Conservation (phyloP, 495 filamentous ascomycete species). For the Penicillium bialowiezense region DNA sequence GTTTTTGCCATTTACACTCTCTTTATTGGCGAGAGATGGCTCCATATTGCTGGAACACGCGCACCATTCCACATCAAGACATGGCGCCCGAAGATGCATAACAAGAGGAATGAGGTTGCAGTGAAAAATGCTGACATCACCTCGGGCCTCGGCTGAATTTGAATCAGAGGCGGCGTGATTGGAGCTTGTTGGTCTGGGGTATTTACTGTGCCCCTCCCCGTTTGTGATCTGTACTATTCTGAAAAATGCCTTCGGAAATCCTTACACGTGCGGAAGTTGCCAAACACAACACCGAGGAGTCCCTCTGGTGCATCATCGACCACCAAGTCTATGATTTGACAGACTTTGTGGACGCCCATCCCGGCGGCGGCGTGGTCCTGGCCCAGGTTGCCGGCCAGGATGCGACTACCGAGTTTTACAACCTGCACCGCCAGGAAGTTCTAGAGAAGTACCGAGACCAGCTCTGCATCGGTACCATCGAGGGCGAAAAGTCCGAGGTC, state of each 20-base stretch:
- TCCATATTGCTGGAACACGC: no score
- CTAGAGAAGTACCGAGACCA: constrained; percentile 66
- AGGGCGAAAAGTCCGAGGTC: constrained; percentile 72
- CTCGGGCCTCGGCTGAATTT: constrained; percentile 11
- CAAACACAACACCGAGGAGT: constrained; percentile 52
- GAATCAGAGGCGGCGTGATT: constrained; percentile 6
- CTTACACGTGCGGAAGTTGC: constrained; percentile 48
- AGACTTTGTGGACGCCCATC: constrained; percentile 57
- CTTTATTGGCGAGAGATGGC: no score
- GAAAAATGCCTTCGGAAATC: constrained; percentile 28
- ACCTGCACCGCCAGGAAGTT: constrained; percentile 61
- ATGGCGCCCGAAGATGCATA: no score
- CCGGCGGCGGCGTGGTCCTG: constrained; percentile 55
- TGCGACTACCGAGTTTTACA: constrained; percentile 55
- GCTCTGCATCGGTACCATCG: constrained; percentile 73
- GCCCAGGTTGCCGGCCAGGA: constrained; percentile 55
- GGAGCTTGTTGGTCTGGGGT: constrained; percentile 7
- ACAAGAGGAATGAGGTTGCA: background rate
- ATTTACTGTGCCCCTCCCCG: background rate
- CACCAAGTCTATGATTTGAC: constrained; percentile 60
- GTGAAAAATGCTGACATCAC: constrained; percentile 2
- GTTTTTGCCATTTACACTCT: no score
- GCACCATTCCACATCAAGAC: no score
- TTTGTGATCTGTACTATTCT: background rate
- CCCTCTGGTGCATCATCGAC: constrained; percentile 58